Percentiles rank a stretch among this genome's conserved stretches.
phyloP scores from a whole-genome alignment of 2,329 filamentous ascomycete species.

The Stagonosporopsis rhizophila region DNA sequence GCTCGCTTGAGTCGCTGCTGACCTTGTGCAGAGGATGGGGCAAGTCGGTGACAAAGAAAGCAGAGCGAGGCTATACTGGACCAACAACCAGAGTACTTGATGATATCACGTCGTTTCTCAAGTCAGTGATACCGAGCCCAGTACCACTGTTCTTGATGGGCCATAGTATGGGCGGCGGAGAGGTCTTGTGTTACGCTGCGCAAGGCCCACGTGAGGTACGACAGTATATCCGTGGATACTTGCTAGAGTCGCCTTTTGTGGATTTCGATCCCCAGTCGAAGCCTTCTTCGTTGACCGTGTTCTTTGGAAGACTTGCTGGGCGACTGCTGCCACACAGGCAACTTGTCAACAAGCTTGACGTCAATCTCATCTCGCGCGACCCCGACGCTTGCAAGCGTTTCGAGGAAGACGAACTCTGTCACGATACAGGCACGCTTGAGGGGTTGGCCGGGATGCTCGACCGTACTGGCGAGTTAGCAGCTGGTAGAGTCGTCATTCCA shows the following conservation, averaged over 20 bases:
- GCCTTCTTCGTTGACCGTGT: constrained; percentile 69
- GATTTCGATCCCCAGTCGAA: constrained; percentile 70
- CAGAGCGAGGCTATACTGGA: constrained; percentile 75
- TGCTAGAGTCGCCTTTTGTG: constrained; percentile 81
- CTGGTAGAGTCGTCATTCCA: constrained; percentile 58
- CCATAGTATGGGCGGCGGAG: constrained; percentile 88
- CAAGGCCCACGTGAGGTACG: constrained; percentile 60
- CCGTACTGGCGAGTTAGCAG: constrained; percentile 67
- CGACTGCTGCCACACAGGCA: constrained; percentile 72
- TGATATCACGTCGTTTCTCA: constrained; percentile 80
- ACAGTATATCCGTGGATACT: constrained; percentile 71
- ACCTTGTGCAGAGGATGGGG: constrained; percentile 75
- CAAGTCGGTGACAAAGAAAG: constrained; percentile 66
- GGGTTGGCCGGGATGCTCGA: constrained; percentile 80
- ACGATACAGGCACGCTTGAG: constrained; percentile 86
- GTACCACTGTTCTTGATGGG: constrained; percentile 82
- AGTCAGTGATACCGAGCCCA: constrained; percentile 60
- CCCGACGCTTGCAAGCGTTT: constrained; percentile 67
- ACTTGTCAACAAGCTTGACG: constrained; percentile 69
- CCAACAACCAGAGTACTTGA: constrained; percentile 74
- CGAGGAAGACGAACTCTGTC: constrained; percentile 72
- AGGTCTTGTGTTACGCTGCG: constrained; percentile 69
- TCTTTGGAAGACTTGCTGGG: constrained; percentile 71
- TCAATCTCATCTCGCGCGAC: constrained; percentile 72
- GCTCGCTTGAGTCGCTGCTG: constrained; percentile 3